Evolutionary conservation across 129 eudicot genomes (phyloP).

Genomic region (Artemisia annua): DNA sequence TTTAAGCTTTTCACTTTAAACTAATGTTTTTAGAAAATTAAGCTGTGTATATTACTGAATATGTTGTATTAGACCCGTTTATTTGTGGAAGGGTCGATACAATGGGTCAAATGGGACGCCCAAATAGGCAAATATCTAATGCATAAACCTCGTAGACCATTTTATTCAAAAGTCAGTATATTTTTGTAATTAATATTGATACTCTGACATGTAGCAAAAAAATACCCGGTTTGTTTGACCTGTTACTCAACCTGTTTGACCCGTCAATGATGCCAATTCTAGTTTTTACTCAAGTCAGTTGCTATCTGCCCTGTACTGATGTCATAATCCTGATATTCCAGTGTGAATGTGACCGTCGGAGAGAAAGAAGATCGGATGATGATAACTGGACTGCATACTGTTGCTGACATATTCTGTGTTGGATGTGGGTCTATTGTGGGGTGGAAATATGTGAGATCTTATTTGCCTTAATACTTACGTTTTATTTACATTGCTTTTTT

Average conservation of each 20-base stretch:
- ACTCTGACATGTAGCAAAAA: too few relatives aligned
- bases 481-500: background rate
- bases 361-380: slow-evolving; percentile 82
- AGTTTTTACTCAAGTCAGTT: too few relatives aligned
- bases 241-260: too few relatives aligned
- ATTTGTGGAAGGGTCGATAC: too few relatives aligned
- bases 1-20: background rate
- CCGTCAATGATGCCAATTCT: too few relatives aligned
- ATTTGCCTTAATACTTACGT: background rate
- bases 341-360: slow-evolving; percentile 73
- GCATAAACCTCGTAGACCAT: background rate
- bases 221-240: too few relatives aligned
- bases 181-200: too few relatives aligned
- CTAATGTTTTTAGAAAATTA: too few relatives aligned
- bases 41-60: too few relatives aligned
- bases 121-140: too few relatives aligned
- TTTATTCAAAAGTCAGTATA: background rate
- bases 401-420: slow-evolving; percentile 80
- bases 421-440: slow-evolving; percentile 83
- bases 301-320: background rate
- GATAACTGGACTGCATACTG: slow-evolving; percentile 89
- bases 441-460: slow-evolving; percentile 78
- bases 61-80: too few relatives aligned
- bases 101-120: too few relatives aligned
- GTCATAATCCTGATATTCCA: slow-evolving; percentile 19